Evolutionary conservation across 2,329 filamentous ascomycete species (phyloP), one percentile per base, ranked within the genome.

Genomic region (Pyrenochaeta sp.): DNA sequence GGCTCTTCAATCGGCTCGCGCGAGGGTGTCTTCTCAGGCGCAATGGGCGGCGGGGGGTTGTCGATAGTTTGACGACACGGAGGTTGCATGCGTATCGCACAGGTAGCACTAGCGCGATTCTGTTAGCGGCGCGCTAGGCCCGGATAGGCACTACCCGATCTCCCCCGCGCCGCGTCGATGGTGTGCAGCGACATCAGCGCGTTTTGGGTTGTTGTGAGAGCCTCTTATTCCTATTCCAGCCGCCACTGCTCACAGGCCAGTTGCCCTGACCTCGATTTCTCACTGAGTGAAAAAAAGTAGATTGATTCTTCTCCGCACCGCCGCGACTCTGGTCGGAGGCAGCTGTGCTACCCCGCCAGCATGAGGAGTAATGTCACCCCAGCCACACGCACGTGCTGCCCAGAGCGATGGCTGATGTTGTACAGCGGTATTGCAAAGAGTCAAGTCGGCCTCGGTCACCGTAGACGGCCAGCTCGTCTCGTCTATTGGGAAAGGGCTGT

Each of bases 401-500:
- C 45, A 59, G 48, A 69, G n/a, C n/a, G n/a, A n/a, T n/a, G n/a
- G n/a, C 57, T 48, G 36, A 59, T 47, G 39, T 46, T 47, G 39
- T 39, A 35, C 39, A 96, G 94, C 91, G 40, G 89, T 99, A 48
- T 77, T 97, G 39, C 94, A 99, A 74, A 84, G 94, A 55, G 94
- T 99, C 37, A 84, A 96, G 48, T 97, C 92, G 29, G 93, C 93
- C 48, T 96, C 93, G 6, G 94, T 99, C 61, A 94, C 91, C 1
- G 93, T 99, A 38, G 92, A 99, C 67, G 88, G 90, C 65, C 81
- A 96, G 68, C 76, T 96, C 20, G 83, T 99, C 31, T 97, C 94
- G 1, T 89, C 88, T 3, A 97, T 99, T 62, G 90, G 90, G 47
- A 89, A 87, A 72, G 94, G 94, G 20, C 76, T 99, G 29, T 79